These are phyloP conservation scores for Hanseniaspora lindneri DNA, from an alignment of 805 yeast genomes.

Conservation along the genomic window DNA sequence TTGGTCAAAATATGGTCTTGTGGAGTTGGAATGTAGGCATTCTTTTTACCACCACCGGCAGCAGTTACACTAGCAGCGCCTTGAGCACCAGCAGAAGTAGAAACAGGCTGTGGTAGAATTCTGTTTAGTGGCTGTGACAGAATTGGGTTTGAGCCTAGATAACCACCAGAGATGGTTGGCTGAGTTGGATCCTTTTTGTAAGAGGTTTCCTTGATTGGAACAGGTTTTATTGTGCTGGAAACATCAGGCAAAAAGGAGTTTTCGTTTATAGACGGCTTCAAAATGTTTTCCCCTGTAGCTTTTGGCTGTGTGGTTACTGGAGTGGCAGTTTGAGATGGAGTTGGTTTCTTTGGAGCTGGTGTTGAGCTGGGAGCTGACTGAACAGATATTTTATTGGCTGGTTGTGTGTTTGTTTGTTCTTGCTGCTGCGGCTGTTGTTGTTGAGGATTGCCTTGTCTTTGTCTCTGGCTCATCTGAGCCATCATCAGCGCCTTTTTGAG, in stretches of 20 bases:
- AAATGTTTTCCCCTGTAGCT: conserved; percentile 6
- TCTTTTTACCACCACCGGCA: conserved; percentile 70
- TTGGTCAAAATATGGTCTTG: conserved; percentile 78
- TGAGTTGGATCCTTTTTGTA: conserved; percentile 19
- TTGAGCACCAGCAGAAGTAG: neutral
- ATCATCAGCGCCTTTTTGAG: conserved; percentile 26
- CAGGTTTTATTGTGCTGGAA: conserved; percentile 18
- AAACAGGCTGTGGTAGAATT: conserved; percentile 54
- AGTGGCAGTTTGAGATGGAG: conserved; percentile 9
- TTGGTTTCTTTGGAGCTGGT: conserved; percentile 23
- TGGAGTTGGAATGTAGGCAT: conserved; percentile 76
- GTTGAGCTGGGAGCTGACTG: conserved; percentile 18
- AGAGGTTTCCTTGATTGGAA: conserved; percentile 36
- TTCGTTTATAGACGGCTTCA: conserved; percentile 7
- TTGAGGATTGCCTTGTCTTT: neutral
- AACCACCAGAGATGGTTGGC: conserved; percentile 64
- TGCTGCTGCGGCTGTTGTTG: conserved; percentile 6
- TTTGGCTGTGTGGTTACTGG: neutral
- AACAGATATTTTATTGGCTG: conserved; percentile 9
- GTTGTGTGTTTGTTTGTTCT: conserved; percentile 7
- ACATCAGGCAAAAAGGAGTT: conserved; percentile 16
- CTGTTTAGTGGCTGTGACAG: conserved; percentile 52
- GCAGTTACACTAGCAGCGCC: conserved; percentile 45
- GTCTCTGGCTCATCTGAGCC: conserved; percentile 6
- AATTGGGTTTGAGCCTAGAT: conserved; percentile 47